Evolutionary conservation across 2,329 filamentous ascomycete genomes (phyloP), one percentile per base, ranked within the genome.

Genomic region (Scorias spongiosa): DNA sequence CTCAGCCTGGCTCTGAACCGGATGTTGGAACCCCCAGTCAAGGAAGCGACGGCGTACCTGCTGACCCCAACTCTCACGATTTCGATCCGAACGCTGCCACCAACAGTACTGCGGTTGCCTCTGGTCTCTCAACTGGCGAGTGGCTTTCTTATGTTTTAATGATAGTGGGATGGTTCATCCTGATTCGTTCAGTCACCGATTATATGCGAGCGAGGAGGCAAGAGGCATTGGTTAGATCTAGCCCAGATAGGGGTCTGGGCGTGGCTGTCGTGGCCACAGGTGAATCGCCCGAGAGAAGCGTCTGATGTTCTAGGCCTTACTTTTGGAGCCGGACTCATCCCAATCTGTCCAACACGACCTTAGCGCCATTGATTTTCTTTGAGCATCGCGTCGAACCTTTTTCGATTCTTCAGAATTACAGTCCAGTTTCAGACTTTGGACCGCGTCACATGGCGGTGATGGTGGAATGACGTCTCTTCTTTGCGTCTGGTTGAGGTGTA

Each of bases 131-230:
- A 5, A 81, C 80, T 42, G 81, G 75, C 50, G 88, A 96, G 59
- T 95, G 85, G 85, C 70, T 94, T 49, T 84, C 87, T 10, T 98
- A 96, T 56, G 70, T 84, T 12, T 66, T 98, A 40, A 98, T 98
- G 91, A 84, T 98, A 58, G 81, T 93, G 1, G 91, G 91, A 5
- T 98, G 91, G 91, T 96, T 96, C 58, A 87, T 98, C 49, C 69
- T 98, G 49, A 96, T 98, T 59, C 78, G 88, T 63, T 81, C 87
- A n/a, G 78, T 94, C 14, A 87, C 82, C 54, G 88, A 96, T 60
- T 98, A 91, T 60, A 66, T 96, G 49, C 77, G 80, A 52, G 91
- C 87, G 32, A 75, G 89, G 59, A 74, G 86, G 57, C 91, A 96
- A 59, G 91, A 98, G 66, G 84, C 91, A 61, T 70, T 98, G 42